phyloP scores from a whole-genome alignment of 2,329 filamentous ascomycete species.

The Paecilomyces formosus region DNA sequence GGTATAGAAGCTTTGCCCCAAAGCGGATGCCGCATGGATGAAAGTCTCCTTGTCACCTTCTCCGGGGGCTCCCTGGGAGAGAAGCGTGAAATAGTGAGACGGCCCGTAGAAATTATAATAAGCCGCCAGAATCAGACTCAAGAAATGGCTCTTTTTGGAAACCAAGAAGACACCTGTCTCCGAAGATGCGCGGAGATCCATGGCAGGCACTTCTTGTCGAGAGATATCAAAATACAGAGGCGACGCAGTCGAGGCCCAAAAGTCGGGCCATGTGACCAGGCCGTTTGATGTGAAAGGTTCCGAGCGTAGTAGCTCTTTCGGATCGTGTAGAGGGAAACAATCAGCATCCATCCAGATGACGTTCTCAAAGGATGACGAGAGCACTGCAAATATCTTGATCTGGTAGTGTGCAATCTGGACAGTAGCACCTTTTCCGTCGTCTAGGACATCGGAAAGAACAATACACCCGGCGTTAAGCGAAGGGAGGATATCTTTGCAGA shows the following conservation, averaged over 20 bases:
- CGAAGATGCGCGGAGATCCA: slow-evolving; percentile 27
- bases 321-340: slow-evolving; percentile 44
- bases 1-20: slow-evolving; percentile 26
- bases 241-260: slow-evolving; percentile 38
- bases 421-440: slow-evolving; percentile 7
- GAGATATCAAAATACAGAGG: slow-evolving; percentile 38
- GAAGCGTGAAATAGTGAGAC: slow-evolving; percentile 30
- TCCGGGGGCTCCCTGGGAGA: slow-evolving; percentile 31
- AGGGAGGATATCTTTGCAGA: slow-evolving; percentile 23
- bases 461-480: slow-evolving; percentile 24
- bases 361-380: slow-evolving; percentile 53
- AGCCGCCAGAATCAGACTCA: slow-evolving; percentile 26
- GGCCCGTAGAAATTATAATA: slow-evolving; percentile 27
- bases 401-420: slow-evolving; percentile 41
- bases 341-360: slow-evolving; percentile 54
- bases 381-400: slow-evolving; percentile 50
- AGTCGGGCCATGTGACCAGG: slow-evolving; percentile 53
- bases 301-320: slow-evolving; percentile 40
- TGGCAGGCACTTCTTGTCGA: slow-evolving; percentile 22
- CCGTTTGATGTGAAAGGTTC: slow-evolving; percentile 47
- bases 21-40: slow-evolving; percentile 24
- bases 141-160: slow-evolving; percentile 27
- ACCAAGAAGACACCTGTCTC: slow-evolving; percentile 30
- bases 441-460: slow-evolving; percentile 9
- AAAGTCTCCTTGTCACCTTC: slow-evolving; percentile 35